Percentiles rank a stretch among this genome's conserved stretches.
Evolutionary conservation across 164 flowering plant species (phyloP).

Genomic region (Piper betle): DNA sequence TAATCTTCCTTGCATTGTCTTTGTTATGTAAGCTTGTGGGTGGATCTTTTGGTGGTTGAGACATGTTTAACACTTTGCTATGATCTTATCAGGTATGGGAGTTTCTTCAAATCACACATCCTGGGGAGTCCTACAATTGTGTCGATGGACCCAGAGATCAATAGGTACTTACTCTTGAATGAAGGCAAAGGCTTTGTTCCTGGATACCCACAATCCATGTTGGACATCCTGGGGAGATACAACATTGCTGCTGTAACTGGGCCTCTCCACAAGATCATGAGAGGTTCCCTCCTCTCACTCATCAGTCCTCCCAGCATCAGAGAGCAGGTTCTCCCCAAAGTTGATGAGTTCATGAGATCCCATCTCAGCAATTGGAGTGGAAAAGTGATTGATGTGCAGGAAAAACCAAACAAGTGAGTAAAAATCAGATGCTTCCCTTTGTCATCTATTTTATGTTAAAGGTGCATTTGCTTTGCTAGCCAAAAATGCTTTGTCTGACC

Average conservation of each 20-base stretch:
- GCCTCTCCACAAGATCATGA: slow-evolving; percentile 63
- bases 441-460: neutral
- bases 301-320: slow-evolving; percentile 36
- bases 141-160: slow-evolving; percentile 91
- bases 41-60: neutral
- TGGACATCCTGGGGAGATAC: slow-evolving; percentile 67
- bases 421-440: neutral
- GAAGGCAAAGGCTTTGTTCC: slow-evolving; percentile 88
- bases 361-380: no score
- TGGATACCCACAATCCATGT: slow-evolving; percentile 92
- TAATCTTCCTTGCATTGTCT: neutral
- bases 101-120: slow-evolving; percentile 78
- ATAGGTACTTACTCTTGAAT: slow-evolving; percentile 72
- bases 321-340: neutral
- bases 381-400: slow-evolving; percentile 30
- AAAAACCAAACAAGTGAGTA: slow-evolving; percentile 78
- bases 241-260: slow-evolving; percentile 94
- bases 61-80: neutral
- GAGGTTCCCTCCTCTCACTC: slow-evolving; percentile 71
- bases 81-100: slow-evolving; percentile 49
- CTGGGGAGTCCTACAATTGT: slow-evolving; percentile 86
- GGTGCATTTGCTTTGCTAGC: neutral
- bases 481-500: slow-evolving; percentile 3
- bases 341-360: no score
- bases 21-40: neutral